Evolutionary conservation across 108 stramenopile genomes (phyloP), one percentile per base, ranked within the genome.

Genomic region (Pseudonitzschia multiseries): DNA sequence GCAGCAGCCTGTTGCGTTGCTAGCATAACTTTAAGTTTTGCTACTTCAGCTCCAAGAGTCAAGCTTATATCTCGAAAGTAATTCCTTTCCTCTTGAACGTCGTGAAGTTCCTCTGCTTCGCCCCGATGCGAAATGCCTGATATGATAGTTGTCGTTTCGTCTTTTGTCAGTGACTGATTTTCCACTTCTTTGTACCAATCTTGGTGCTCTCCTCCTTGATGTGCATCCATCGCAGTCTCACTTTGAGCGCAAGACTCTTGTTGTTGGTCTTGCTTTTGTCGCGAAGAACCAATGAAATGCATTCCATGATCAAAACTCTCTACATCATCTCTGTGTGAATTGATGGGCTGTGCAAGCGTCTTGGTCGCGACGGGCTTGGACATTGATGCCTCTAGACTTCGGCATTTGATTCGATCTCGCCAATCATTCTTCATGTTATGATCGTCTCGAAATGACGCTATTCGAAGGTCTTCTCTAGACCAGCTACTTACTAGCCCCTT

Each of bases 21-120:
- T 8, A 93, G 57, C 75, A 88, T 77, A 70, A 86, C 89, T 50
- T 83, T 88, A 21, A 93, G 69, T 56, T 84, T 93, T n/a, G 93
- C 85, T 44, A 91, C 89, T 72, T 93, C 93, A 0, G 93, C 90
- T 62, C 88, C 93, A 8, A 91, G 76, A n/a, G 89, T 91, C 27
- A 93, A 65, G 73, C 89, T 89, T 75, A 91, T 79, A 54, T 93
- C 93, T 69, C 90, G 75, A 65, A 81, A 93, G 9, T 85, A 69
- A 73, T 93, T 82, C 57, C 90, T 66, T 72, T 93, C 89, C 70
- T 91, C 90, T 57, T 86, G 81, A 40, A 93, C 68, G 18, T 62
- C 68, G 26, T 73, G 42, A 33, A 83, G 54, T 78, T 89, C 86
- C 65, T 90, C 87, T 9, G 72, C 54, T 70, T 88, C 90, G 17